Base-by-base conservation (phyloP, 768 basidiomycete species). In the Suillus brevipes region DNA sequence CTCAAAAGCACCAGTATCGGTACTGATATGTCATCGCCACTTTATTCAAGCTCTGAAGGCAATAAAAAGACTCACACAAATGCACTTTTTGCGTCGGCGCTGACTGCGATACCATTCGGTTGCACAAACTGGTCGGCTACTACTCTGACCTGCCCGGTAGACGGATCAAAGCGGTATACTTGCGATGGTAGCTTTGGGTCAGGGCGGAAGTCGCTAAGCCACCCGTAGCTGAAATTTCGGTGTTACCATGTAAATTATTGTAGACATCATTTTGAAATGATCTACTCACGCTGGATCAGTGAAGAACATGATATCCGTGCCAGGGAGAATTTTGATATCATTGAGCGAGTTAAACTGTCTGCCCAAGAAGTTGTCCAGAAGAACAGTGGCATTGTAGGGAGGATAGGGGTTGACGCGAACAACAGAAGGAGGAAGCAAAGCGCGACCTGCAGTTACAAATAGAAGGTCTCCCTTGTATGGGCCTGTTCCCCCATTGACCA, bases 301-400 rank as follows among this genome's bases (percentile, higher is more conserved):
- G 76, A 94, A 92, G 78, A 89, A 92, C 4, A 93, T 68, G 49
- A 84, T 84, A 43, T 86, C 86, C 66, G 83, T 89, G 6, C 75
- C 74, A 1, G 89, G 89, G 62, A 91, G 87, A 5, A 92, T 78
- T 69, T 90, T 92, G 65, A 89, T 81, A 68, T 95, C 92, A 73
- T 92, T 91, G 60, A 94, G 73, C 1, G 91, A 91, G 77, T 90
- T 92, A 78, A 92, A 94, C 67, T 92, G 90, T 2, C 90, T 80
- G 2, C 91, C 91, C 70, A 85, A 90, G 75, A 83, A 92, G 77
- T 92, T 93, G 76, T 93, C 89, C 65, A 94, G 74, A 18, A 94
- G 74, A 31, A 89, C 83, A 0, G 89, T 91, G 4, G 83, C 77
- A 64, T 91, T 89, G 76, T 87, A 81, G 0, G 91, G 90, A 7